Conservation (phyloP, 805 yeast genomes). For the baker's yeast (Saccharomyces cerevisiae) region DNA sequence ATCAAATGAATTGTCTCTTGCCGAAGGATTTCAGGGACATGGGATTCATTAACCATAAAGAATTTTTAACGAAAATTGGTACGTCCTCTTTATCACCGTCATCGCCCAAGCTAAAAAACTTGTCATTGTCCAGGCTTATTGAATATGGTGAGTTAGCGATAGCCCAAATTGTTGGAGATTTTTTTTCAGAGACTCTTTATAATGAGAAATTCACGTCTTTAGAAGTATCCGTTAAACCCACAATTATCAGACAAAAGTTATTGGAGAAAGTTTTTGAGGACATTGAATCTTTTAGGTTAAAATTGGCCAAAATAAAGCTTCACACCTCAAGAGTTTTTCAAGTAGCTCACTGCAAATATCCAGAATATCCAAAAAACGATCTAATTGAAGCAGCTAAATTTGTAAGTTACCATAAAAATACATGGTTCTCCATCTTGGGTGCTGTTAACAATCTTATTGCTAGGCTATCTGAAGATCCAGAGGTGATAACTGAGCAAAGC, state of each 20-base stretch:
- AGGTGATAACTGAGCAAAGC: slow-evolving; percentile 1
- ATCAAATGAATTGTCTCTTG: slow-evolving; percentile 14
- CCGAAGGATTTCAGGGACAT: slow-evolving; percentile 10
- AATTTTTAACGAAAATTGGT: slow-evolving; percentile 1
- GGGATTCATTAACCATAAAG: slow-evolving; percentile 7
- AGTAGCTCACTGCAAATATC: slow-evolving; percentile 3
- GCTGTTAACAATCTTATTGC: slow-evolving; percentile 17
- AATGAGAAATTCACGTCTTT: slow-evolving; percentile 24
- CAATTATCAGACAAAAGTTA: slow-evolving; percentile 10
- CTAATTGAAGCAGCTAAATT: slow-evolving; percentile 8
- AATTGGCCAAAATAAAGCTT: slow-evolving; percentile 15
- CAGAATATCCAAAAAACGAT: slow-evolving; percentile 7
- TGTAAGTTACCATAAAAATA: slow-evolving; percentile 11
- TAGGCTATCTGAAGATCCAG: slow-evolving; percentile 11
- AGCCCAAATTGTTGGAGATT: slow-evolving; percentile 14
- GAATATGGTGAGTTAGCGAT: slow-evolving; percentile 19
- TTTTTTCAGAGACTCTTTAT: slow-evolving; percentile 17
- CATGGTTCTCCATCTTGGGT: slow-evolving; percentile 8
- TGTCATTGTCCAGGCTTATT: slow-evolving; percentile 5
- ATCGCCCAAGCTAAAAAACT: slow-evolving; percentile 3
- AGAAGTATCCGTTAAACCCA: slow-evolving; percentile 18
- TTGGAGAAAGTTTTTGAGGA: slow-evolving; percentile 15
- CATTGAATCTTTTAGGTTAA: slow-evolving; percentile 7
- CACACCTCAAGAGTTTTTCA: slow-evolving; percentile 17
- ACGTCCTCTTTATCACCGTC: background rate